Percentiles rank a stretch among this genome's conserved stretches.
Conservation (phyloP, 805 yeast genomes). For the Hanseniaspora mollemarum region DNA sequence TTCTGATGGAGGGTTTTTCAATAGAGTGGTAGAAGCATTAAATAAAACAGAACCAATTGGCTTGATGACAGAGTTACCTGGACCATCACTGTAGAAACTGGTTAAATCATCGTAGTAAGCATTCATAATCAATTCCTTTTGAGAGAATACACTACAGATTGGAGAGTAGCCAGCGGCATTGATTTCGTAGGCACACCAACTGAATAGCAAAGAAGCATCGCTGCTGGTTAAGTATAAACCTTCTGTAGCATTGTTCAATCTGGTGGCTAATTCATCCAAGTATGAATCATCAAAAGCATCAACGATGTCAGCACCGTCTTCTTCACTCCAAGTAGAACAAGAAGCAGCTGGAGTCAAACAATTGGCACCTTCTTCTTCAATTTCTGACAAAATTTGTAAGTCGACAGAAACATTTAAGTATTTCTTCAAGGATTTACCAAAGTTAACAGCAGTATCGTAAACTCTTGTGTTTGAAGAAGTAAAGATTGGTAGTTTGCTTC, state of each 20-base stretch:
- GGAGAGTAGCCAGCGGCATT: constrained; percentile 57
- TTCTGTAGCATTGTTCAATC: constrained; percentile 46
- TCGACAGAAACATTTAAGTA: constrained; percentile 29
- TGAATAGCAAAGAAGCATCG: constrained; percentile 46
- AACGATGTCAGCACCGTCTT: constrained; percentile 18
- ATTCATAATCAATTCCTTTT: constrained; percentile 51
- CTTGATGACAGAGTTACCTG: constrained; percentile 47
- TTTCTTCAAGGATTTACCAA: constrained; percentile 42
- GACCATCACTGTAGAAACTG: constrained; percentile 52
- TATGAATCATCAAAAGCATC: constrained; percentile 28
- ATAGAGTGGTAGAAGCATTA: constrained; percentile 39
- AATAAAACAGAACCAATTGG: constrained; percentile 53
- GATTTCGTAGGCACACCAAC: constrained; percentile 64
- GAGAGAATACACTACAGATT: constrained; percentile 57
- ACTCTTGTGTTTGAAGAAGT: constrained; percentile 40
- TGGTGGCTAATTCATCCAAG: constrained; percentile 42
- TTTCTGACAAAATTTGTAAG: constrained; percentile 34
- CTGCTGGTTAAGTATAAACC: constrained; percentile 40
- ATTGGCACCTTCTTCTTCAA: constrained; percentile 37
- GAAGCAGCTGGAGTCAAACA: constrained; percentile 39
- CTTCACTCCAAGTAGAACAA: constrained; percentile 32
- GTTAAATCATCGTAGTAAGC: constrained; percentile 50
- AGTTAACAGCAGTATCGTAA: constrained; percentile 37
- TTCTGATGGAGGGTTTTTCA: constrained; percentile 38
- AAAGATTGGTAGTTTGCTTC: constrained; percentile 37